These are phyloP conservation scores for Solanum gandarillasii DNA, from an alignment of 257 asterid species.

Conservation along the genomic window DNA sequence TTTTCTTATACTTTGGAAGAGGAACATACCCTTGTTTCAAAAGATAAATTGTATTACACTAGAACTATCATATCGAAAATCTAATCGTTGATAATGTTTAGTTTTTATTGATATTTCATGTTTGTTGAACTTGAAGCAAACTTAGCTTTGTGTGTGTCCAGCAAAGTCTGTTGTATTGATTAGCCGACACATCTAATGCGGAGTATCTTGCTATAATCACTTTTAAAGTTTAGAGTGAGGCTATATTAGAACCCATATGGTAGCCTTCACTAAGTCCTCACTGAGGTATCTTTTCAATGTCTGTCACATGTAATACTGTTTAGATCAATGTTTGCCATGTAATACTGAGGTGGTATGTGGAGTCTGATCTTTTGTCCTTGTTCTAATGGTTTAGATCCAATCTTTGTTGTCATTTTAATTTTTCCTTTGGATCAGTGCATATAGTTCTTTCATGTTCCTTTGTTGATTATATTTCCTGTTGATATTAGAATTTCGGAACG, in stretches of 20 bases:
- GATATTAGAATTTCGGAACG: not conserved
- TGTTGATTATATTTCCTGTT: not conserved
- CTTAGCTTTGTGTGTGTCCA: not conserved
- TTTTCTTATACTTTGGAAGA: not conserved
- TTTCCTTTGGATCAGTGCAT: not conserved
- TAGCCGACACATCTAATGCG: not conserved
- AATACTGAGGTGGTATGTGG: not conserved
- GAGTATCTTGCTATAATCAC: not conserved
- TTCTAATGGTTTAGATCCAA: not conserved
- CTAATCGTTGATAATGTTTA: not conserved
- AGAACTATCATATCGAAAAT: not conserved
- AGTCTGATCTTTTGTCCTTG: not conserved
- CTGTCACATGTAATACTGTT: not conserved
- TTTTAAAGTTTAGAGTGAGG: not conserved
- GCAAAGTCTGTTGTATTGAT: not conserved
- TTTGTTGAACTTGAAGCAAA: not conserved
- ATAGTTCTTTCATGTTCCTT: not conserved
- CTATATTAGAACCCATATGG: not conserved
- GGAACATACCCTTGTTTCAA: not conserved
- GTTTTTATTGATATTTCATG: not conserved
- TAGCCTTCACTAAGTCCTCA: not conserved
- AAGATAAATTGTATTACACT: not conserved
- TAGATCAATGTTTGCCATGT: not conserved
- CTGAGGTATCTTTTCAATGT: not conserved
- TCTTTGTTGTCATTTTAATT: not conserved